These are phyloP conservation scores for Kuraishia capsulata DNA, from an alignment of 805 yeast species.

Conservation along the genomic window DNA sequence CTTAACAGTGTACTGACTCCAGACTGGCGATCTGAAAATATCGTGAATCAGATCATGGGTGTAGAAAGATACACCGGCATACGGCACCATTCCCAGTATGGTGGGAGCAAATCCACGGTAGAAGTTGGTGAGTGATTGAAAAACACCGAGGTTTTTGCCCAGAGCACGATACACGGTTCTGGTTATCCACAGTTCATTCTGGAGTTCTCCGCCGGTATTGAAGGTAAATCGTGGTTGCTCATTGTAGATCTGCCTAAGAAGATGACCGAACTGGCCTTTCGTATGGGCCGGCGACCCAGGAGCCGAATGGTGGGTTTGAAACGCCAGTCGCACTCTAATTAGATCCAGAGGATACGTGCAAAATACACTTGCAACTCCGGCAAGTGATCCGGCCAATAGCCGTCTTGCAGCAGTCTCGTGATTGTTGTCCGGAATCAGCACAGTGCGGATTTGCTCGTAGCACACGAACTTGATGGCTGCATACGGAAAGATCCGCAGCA, in stretches of 20 bases:
- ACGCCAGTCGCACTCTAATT: constrained; percentile 85
- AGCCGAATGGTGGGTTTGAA: constrained; percentile 45
- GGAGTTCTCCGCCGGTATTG: constrained; percentile 19
- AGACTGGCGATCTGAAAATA: constrained; percentile 51
- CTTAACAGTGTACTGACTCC: constrained; percentile 45
- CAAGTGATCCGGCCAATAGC: constrained; percentile 78
- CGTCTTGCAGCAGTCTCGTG: constrained; percentile 79
- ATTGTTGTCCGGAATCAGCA: constrained; percentile 64
- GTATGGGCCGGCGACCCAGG: constrained; percentile 9
- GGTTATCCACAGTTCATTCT: constrained; percentile 19
- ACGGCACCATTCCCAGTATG: constrained; percentile 90
- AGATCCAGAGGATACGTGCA: constrained; percentile 89
- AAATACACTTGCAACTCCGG: constrained; percentile 82
- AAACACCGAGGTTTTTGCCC: constrained; percentile 22
- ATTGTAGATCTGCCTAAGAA: constrained; percentile 19
- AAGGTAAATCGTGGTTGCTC: constrained; percentile 22
- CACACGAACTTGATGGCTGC: constrained; percentile 96
- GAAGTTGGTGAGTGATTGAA: constrained; percentile 51
- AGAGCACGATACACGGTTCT: constrained; percentile 20
- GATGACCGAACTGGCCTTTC: constrained; percentile 22
- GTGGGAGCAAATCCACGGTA: constrained; percentile 95
- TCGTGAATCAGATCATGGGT: constrained; percentile 92
- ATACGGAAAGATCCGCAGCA: constrained; percentile 87
- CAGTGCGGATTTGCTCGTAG: constrained; percentile 81
- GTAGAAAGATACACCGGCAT: constrained; percentile 95